Evolutionary conservation across 2,329 filamentous ascomycete genomes (phyloP).

Genomic region (Claviceps quebecensis): DNA sequence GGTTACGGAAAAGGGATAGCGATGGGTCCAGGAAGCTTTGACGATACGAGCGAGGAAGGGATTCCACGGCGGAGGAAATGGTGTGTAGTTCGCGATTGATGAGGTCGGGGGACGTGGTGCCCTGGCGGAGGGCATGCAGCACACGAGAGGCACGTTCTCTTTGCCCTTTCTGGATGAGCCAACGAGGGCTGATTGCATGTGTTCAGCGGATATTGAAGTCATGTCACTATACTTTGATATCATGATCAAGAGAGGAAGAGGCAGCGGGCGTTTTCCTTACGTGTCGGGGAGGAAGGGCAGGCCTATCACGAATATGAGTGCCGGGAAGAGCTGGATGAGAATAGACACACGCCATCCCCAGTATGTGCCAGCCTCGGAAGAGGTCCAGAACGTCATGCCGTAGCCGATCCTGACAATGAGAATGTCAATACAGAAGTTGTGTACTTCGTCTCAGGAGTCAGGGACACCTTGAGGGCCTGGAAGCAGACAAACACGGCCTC

Average conservation of each 20-base stretch:
- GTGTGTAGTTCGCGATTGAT: conserved; percentile 29
- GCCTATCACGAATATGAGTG: conserved; percentile 32
- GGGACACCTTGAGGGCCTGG: not conserved
- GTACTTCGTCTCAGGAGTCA: not conserved
- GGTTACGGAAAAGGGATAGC: conserved; percentile 33
- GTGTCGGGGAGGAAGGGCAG: conserved; percentile 40
- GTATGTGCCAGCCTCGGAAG: conserved; percentile 22
- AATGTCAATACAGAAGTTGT: not conserved
- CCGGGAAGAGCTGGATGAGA: conserved; percentile 36
- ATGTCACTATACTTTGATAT: not conserved
- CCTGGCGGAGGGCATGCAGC: conserved; percentile 35
- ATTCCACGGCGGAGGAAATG: conserved; percentile 30
- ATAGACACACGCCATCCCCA: conserved; percentile 41
- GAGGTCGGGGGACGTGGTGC: conserved; percentile 20
- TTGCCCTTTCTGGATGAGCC: conserved; percentile 39
- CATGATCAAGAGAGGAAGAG: not conserved
- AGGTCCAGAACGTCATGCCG: conserved; percentile 38
- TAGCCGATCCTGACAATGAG: conserved; percentile 35
- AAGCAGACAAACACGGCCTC: not conserved
- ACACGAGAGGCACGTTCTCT: conserved; percentile 27
- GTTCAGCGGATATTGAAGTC: no score
- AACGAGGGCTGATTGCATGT: conserved; percentile 28
- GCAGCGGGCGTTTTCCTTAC: conserved; percentile 26
- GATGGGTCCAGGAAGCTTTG: conserved; percentile 8
- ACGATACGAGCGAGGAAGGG: conserved; percentile 17